These are phyloP conservation scores for Elongisporangium prolatum DNA, from an alignment of 352 stramenopile genomes.

Conservation along the genomic window DNA sequence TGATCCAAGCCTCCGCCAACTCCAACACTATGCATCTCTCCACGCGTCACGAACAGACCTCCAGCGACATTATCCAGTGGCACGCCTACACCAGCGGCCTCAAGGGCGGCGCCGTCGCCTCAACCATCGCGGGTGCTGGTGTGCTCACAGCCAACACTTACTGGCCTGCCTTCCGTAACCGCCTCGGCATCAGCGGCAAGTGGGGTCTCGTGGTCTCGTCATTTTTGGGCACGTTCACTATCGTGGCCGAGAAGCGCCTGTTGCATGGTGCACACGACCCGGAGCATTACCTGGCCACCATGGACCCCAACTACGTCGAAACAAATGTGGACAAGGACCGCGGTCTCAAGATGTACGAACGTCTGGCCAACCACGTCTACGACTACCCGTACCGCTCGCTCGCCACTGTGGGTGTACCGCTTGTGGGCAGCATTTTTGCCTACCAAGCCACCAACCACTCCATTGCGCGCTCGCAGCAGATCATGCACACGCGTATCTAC, in stretches of 20 bases:
- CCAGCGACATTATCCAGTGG: slow-evolving; percentile 25
- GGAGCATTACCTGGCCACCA: slow-evolving; percentile 25
- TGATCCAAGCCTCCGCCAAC: no score
- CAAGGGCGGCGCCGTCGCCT: slow-evolving; percentile 21
- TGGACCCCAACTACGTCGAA: slow-evolving; percentile 28
- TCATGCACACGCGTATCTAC: slow-evolving; percentile 51
- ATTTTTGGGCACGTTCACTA: slow-evolving; percentile 29
- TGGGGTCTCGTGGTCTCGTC: slow-evolving; percentile 32
- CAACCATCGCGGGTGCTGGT: slow-evolving; percentile 11
- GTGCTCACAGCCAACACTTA: slow-evolving; percentile 29
- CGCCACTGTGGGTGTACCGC: slow-evolving; percentile 17
- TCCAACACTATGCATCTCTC: no score
- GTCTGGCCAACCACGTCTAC: slow-evolving; percentile 31
- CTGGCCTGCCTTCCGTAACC: slow-evolving; percentile 30
- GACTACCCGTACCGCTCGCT: slow-evolving; percentile 35
- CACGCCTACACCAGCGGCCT: slow-evolving; percentile 27
- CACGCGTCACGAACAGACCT: no score
- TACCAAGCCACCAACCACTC: slow-evolving; percentile 25
- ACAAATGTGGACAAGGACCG: slow-evolving; percentile 9
- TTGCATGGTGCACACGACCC: slow-evolving; percentile 28
- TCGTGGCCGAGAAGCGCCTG: slow-evolving; percentile 29
- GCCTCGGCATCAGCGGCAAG: slow-evolving; percentile 37
- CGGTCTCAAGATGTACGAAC: slow-evolving; percentile 22
- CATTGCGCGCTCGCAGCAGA: slow-evolving; percentile 32
- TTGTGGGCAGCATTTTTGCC: slow-evolving; percentile 33